Evolutionary conservation across 371 early-diverging fungal genomes (phyloP), one percentile per base, ranked within the genome.

Genomic region (Zancudomyces culisetae): DNA sequence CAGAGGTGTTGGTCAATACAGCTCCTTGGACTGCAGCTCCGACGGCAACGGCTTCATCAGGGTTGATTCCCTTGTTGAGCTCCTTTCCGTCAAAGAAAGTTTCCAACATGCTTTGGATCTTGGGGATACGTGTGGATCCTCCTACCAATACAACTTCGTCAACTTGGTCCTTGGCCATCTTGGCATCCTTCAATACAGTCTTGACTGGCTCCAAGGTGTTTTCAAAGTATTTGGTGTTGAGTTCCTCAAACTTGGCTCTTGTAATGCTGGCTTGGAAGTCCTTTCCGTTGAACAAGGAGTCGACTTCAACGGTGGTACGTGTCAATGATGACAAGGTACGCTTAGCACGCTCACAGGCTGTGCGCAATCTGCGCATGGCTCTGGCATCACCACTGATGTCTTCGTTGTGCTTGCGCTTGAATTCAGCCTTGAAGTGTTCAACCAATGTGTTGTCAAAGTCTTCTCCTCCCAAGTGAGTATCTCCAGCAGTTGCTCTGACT

Each of bases 121-220:
- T 98, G 77, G 99, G 99, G 71, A 99, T 99, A 84, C 99, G 97
- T 60, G 98, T 97, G 64, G 97, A 96, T 62, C 99, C 98, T 72
- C 99, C 99, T 61, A 98, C 98, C 45, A 99, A 77, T 62, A 99
- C 93, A 63, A 98, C 90, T 68, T 96, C 94, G 69, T 96, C 74
- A 64, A 99, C 88, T 54, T 77, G 65, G 58, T 70, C 62, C 82
- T 97, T 98, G 75, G 85, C 82, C 55, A 90, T 80, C 79, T 85
- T 85, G 69, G 90, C 73, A 68, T 92, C 94, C 57, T 81, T 78
- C 60, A 98, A 73, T 49, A 89, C 90, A 78, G 88, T 88, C 70
- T 87, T 88, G 57, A 97, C 95, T 54, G 94, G 94, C 60, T 93
- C 89, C 62, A 94, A 71, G 67, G 95, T 90, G 68, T 76, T 70